Base-by-base conservation (phyloP, 2,329 filamentous ascomycete genomes). In the Incumbomyces delicatus region DNA sequence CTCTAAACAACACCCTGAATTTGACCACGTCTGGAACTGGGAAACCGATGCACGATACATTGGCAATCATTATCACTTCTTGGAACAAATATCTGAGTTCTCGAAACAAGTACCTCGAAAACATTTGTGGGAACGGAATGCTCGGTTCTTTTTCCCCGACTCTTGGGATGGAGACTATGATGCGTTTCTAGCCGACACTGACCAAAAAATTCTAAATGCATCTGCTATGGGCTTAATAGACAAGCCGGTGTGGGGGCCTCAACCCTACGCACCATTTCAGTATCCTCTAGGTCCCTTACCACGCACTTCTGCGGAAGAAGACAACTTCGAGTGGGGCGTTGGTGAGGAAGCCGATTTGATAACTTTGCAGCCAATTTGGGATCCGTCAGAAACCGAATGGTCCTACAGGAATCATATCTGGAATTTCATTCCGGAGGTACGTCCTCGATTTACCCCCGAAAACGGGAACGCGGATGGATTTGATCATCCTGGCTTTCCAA, bases 51-150 rank as follows among this genome's bases (percentile, higher is more conserved):
- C 80, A 66, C 72, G 80, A 32, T 77, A 75, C 61, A 70, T 78
- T 2, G 80, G 80, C 33, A 78, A 79, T 57, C 78, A 78, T 62
- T 82, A 88, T 64, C 83, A 89, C 58, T 74, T 90, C n/a, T 81
- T 90, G 53, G 73, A 83, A 51, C 76, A 79, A 37, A 71, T 87
- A 10, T 73, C 74, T 12, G 68, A 72, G 40, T 90, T 84, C 79
- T 78, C 81, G 1, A 74, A 73, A 48, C 63, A 76, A 41, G 84
- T 90, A 60, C 78, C 81, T 2, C 77, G 84, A 30, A 76, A 78
- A 50, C 77, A 79, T n/a, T 70, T 87, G 10, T 90, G 85, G 85
- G 85, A 90, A 61, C 78, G 85, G 39, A 82, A 79, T 43, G 74
- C 79, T 20, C 80, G 83, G 50, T 90, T 88, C 66, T 90, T 87